Conservation (phyloP, 345 rosid species). For the Trapa bicornis region DNA sequence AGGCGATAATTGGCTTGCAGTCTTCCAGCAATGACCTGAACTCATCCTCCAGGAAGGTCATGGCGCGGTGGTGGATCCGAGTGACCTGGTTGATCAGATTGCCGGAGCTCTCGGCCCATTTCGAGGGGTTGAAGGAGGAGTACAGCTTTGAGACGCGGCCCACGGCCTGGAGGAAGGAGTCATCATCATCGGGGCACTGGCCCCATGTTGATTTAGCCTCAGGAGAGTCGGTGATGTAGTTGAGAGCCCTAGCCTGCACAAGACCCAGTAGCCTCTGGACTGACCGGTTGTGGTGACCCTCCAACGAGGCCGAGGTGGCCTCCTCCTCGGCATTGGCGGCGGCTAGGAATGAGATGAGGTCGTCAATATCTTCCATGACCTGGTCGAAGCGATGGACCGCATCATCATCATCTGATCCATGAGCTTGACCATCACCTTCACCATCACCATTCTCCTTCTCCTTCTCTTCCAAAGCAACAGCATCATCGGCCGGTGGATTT, state of each 20-base stretch:
- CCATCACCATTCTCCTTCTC: not conserved
- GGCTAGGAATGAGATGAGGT: slow-evolving; percentile 20
- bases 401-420: not conserved
- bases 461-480: not conserved
- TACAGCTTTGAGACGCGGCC: slow-evolving; percentile 46
- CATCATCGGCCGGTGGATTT: not conserved
- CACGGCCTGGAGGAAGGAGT: slow-evolving; percentile 31
- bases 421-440: no score
- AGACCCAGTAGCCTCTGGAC: slow-evolving; percentile 55
- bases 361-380: slow-evolving; percentile 41
- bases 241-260: slow-evolving; percentile 27
- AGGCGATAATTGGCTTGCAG: not conserved
- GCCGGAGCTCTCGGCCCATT: slow-evolving; percentile 25
- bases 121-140: slow-evolving; percentile 16
- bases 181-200: slow-evolving; percentile 27
- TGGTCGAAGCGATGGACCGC: slow-evolving; percentile 25
- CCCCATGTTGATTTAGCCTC: slow-evolving; percentile 31
- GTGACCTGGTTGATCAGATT: slow-evolving; percentile 41
- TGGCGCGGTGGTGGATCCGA: slow-evolving; percentile 49
- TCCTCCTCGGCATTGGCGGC: slow-evolving; percentile 11
- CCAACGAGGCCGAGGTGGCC: slow-evolving; percentile 9
- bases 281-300: slow-evolving; percentile 45
- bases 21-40: slow-evolving; percentile 26
- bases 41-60: slow-evolving; percentile 68
- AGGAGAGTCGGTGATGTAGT: slow-evolving; percentile 19